phyloP scores from a whole-genome alignment of 2,329 filamentous ascomycete genomes.

The Neonectria sp. region DNA sequence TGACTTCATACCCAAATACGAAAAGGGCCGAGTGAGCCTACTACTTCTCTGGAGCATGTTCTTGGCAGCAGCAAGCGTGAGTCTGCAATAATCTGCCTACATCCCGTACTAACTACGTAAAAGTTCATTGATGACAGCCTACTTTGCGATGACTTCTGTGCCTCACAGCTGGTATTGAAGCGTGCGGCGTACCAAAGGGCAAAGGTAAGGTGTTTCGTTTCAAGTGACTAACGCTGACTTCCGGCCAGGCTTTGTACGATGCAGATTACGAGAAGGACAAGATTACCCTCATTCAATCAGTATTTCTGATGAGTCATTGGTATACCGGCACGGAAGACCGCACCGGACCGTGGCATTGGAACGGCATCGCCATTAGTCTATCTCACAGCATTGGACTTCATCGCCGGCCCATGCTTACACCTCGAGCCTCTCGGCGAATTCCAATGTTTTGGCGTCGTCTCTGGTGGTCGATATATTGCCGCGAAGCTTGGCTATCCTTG shows the following conservation, averaged over 20 bases:
- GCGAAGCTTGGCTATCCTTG: slow-evolving; percentile 33
- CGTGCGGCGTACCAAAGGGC: slow-evolving; percentile 28
- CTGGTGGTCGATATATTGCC: slow-evolving; percentile 38
- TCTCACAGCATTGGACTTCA: slow-evolving; percentile 61
- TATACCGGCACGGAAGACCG: slow-evolving; percentile 58
- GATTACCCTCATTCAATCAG: slow-evolving; percentile 57
- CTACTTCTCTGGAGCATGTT: slow-evolving; percentile 51
- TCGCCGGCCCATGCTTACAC: slow-evolving; percentile 34
- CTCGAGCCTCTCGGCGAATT: not conserved
- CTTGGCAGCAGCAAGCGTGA: slow-evolving; percentile 48
- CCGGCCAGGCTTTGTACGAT: slow-evolving; percentile 47
- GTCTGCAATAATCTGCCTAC: slow-evolving; percentile 29
- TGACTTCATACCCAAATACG: slow-evolving; percentile 36
- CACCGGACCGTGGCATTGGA: slow-evolving; percentile 62
- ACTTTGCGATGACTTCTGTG: slow-evolving; percentile 14
- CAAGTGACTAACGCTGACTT: not conserved
- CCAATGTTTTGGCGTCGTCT: slow-evolving; percentile 28
- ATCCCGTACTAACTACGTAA: not conserved
- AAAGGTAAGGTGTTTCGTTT: slow-evolving; percentile 13
- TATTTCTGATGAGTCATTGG: slow-evolving; percentile 60
- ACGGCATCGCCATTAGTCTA: slow-evolving; percentile 59
- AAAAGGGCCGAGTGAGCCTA: slow-evolving; percentile 33
- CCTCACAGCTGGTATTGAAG: slow-evolving; percentile 29
- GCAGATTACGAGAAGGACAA: slow-evolving; percentile 57
- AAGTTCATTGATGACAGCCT: slow-evolving; percentile 20